Percentiles rank a stretch among this genome's conserved stretches.
phyloP scores from a whole-genome alignment of 2,329 filamentous ascomycete species.

The Fusarium virguliforme region DNA sequence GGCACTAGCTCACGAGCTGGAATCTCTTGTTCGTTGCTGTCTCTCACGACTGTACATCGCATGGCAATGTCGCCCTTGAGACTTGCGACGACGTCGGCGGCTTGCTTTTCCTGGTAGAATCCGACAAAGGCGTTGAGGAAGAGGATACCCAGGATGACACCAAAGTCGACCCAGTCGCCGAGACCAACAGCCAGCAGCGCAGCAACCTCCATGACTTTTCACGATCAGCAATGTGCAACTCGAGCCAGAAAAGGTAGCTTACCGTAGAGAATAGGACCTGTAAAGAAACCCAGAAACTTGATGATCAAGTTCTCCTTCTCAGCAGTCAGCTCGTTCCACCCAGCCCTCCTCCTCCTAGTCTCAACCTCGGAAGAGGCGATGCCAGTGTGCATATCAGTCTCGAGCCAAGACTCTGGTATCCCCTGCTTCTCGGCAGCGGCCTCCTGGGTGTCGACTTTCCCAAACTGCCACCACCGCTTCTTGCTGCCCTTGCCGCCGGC shows the following conservation, averaged over 20 bases:
- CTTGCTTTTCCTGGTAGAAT: conserved; percentile 39
- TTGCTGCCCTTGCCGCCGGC: conserved; percentile 26
- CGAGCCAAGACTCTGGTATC: conserved; percentile 32
- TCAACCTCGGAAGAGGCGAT: conserved; percentile 32
- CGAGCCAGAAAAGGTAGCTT: background rate
- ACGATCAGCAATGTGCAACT: background rate
- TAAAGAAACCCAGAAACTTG: conserved; percentile 17
- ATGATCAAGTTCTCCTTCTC: conserved; percentile 33
- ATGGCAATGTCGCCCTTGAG: conserved; percentile 42
- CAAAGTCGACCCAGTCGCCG: conserved; percentile 38
- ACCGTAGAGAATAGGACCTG: conserved; percentile 35
- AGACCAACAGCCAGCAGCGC: conserved; percentile 35
- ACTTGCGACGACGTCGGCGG: conserved; percentile 35
- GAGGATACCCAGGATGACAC: conserved; percentile 37
- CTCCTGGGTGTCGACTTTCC: conserved; percentile 16
- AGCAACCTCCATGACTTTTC: conserved; percentile 39
- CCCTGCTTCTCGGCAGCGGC: conserved; percentile 17
- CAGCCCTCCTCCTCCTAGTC: conserved; percentile 19
- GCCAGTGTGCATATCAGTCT: conserved; percentile 28
- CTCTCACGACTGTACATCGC: conserved; percentile 32
- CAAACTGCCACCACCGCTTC: conserved; percentile 41
- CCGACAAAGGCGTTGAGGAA: conserved; percentile 41
- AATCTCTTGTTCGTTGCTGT: conserved; percentile 30
- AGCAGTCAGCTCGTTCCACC: conserved; percentile 37
- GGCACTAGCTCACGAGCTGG: conserved; percentile 31